Percentiles rank a stretch among this genome's conserved stretches.
These are phyloP conservation scores for Anthostomella pinea DNA, from an alignment of 2,329 filamentous ascomycete genomes.

Conservation along the genomic window DNA sequence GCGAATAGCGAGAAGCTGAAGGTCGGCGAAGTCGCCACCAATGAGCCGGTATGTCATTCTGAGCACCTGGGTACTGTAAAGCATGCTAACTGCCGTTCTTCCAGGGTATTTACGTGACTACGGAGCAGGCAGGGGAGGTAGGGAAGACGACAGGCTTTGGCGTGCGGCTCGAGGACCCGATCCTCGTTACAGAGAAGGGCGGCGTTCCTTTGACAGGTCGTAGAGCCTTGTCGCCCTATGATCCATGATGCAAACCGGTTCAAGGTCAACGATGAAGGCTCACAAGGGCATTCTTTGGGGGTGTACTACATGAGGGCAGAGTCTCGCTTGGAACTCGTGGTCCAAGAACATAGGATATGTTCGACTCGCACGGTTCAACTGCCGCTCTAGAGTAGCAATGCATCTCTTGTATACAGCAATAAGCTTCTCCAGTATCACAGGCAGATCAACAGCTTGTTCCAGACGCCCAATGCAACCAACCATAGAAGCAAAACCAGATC, in stretches of 20 bases:
- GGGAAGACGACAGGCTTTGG: conserved; percentile 26
- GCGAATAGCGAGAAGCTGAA: conserved; percentile 28
- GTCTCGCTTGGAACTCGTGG: too few species aligned
- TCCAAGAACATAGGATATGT: too few species aligned
- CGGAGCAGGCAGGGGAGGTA: conserved; percentile 25
- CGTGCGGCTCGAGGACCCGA: conserved; percentile 28
- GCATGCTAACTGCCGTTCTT: not conserved
- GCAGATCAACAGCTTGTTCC: too few species aligned
- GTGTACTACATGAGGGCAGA: too few species aligned
- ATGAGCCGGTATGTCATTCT: conserved; percentile 26
- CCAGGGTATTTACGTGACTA: conserved; percentile 31
- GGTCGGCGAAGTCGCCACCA: conserved; percentile 25
- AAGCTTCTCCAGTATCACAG: too few species aligned
- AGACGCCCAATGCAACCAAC: too few species aligned
- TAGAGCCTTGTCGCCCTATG: conserved; percentile 28
- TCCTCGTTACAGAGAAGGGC: conserved; percentile 26
- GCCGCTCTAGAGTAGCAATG: too few species aligned
- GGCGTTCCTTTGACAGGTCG: conserved; percentile 27
- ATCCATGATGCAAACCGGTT: conserved; percentile 18
- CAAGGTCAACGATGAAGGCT: too few species aligned
- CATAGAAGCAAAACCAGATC: too few species aligned
- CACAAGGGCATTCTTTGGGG: too few species aligned
- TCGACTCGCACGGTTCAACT: too few species aligned
- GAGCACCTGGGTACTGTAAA: not conserved
- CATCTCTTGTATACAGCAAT: too few species aligned